A percentile compares a stretch with the other conserved stretches of the same genome.
Evolutionary conservation across 2,329 filamentous ascomycete species (phyloP).

Genomic region (Aspergillus sp.): DNA sequence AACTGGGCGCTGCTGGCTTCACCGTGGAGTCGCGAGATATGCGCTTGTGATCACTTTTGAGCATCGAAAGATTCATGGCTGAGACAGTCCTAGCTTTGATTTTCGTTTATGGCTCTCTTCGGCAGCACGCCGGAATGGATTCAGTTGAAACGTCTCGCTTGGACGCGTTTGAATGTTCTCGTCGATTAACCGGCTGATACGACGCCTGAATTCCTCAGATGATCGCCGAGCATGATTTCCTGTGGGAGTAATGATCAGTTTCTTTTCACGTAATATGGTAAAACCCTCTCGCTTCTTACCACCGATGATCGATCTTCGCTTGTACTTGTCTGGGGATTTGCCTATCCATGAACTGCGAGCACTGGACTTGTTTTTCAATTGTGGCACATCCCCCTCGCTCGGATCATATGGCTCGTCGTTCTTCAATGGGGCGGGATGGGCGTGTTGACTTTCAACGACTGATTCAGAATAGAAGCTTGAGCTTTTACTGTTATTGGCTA

Average conservation of each 20-base stretch:
- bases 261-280: background rate
- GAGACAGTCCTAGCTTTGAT: background rate
- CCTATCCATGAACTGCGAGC: constrained; percentile 15
- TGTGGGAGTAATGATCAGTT: constrained; percentile 2
- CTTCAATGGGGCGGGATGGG: constrained; percentile 1
- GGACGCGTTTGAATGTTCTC: constrained; percentile 21
- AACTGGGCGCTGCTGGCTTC: no score
- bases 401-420: background rate
- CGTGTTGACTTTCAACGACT: constrained; percentile 2
- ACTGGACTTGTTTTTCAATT: constrained; percentile 9
- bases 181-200: constrained; percentile 28
- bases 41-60: no score
- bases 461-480: constrained; percentile 4
- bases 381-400: constrained; percentile 2
- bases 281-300: constrained; percentile 4
- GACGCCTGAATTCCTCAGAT: constrained; percentile 28
- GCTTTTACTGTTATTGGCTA: background rate
- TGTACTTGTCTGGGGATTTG: constrained; percentile 10
- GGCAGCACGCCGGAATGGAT: constrained; percentile 6
- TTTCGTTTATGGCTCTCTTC: background rate
- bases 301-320: constrained; percentile 4
- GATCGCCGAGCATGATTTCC: constrained; percentile 20
- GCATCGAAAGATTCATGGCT: background rate
- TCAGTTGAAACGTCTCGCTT: constrained; percentile 19
- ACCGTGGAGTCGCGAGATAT: no score